Base-by-base conservation (phyloP, 148 eudicot species). In the Chenopodium suecicum region DNA sequence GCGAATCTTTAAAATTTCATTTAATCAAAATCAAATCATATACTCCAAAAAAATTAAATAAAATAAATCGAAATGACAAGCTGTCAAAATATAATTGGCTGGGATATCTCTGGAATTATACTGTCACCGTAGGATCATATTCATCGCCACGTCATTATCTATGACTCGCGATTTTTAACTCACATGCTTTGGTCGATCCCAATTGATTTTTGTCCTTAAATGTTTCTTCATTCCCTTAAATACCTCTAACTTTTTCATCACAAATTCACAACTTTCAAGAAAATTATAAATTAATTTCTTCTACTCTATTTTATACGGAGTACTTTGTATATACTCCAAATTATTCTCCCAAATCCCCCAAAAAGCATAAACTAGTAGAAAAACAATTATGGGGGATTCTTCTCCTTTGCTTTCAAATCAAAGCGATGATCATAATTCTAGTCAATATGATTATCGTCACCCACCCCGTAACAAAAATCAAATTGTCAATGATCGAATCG, bases 401-500 rank as follows among this genome's bases (percentile, higher is more conserved):
- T 50, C 78, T 65, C 82, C 85, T 1, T 37, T 82, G 52, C 69
- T 74, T 4, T 8, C 46, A 13, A 78, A 72, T 5, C 23, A 58
- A 6, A 78, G 9, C 29, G 85, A 83, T 13, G 81, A 85, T 56
- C 76, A 58, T 0, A 37, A 50, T 10, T 41, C 73, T 7, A 12
- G 23, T 32, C 8, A 48, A 2, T 20, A 25, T 14, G 47, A 77
- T 7, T 3, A 47, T 31, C 63, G 32, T 14, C n/a, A 29, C 48
- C 12, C 41, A 6, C 29, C n/a, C 62, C 31, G 68, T 48, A 44
- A 4, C 22, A 41, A 11, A 73, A 65, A 29, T 34, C 60, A 68
- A 23, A 27, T 22, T 1, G 84, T 85, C 0, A 91, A 90, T 14
- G 88, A 86, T 17, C 86, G 83, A 0, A 89, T 92, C 0, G 97